These are phyloP conservation scores for Neurospora hispaniola DNA, from an alignment of 495 filamentous ascomycete genomes.

Conservation along the genomic window DNA sequence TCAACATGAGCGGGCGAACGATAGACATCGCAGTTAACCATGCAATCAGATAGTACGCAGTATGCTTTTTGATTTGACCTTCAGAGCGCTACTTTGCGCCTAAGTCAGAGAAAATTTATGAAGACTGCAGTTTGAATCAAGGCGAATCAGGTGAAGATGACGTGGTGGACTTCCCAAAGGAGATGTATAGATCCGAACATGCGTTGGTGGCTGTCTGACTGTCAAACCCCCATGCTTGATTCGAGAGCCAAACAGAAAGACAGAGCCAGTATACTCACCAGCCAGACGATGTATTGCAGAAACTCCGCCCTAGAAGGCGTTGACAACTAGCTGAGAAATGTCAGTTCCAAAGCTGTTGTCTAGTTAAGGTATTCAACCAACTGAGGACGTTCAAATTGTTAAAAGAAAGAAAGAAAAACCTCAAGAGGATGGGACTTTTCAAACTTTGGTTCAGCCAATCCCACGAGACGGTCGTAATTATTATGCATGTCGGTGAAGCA, in stretches of 20 bases:
- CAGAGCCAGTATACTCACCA: neutral
- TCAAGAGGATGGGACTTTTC: neutral
- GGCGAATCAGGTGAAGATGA: neutral
- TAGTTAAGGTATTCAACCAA: neutral
- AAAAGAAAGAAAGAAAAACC: neutral
- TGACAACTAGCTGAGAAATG: neutral
- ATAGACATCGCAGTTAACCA: neutral
- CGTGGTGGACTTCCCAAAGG: neutral
- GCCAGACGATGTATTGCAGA: neutral
- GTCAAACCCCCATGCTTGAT: neutral
- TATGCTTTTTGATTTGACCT: neutral
- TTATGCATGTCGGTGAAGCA: neutral
- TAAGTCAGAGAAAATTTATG: neutral
- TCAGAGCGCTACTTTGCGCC: neutral
- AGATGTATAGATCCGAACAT: neutral
- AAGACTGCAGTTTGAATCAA: neutral
- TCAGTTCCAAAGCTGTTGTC: neutral
- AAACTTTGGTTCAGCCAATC: neutral
- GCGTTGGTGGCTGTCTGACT: neutral
- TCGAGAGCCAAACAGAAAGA: neutral
- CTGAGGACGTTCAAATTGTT: neutral
- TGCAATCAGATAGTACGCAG: neutral
- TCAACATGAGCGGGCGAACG: neutral
- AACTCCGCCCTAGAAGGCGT: neutral
- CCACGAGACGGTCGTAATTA: neutral